phyloP scores from a whole-genome alignment of 2,329 filamentous ascomycete species.

The Calonectria hongkongensis region DNA sequence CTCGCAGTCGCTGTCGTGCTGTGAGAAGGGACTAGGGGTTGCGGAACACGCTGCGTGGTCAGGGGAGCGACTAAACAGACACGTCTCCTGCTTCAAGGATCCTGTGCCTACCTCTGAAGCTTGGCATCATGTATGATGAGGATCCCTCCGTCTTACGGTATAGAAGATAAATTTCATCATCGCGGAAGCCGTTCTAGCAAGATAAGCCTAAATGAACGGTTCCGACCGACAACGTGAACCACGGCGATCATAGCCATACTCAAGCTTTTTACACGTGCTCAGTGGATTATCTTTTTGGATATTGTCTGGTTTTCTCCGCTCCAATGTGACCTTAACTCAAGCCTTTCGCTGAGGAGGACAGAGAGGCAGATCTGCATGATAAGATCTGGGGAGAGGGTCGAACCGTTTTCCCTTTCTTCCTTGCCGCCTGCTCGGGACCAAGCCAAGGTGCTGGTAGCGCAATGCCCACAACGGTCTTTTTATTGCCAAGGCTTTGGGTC shows the following conservation, averaged over 20 bases:
- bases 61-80: conserved; percentile 11
- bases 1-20: conserved; percentile 11
- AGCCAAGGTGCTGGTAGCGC: conserved; percentile 20
- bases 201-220: conserved; percentile 34
- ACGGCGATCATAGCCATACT: conserved; percentile 33
- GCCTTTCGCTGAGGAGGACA: conserved; percentile 8
- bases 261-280: conserved; percentile 32
- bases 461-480: conserved; percentile 28
- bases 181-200: conserved; percentile 23
- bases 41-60: conserved; percentile 31
- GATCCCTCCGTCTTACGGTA: conserved; percentile 26
- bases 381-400: conserved; percentile 34
- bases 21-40: conserved; percentile 31
- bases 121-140: conserved; percentile 37
- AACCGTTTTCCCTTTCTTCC: conserved; percentile 19
- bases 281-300: conserved; percentile 20
- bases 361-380: conserved; percentile 18
- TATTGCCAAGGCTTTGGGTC: conserved; percentile 25
- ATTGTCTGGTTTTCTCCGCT: conserved; percentile 22
- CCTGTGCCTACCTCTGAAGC: conserved; percentile 23
- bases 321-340: conserved; percentile 16
- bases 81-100: conserved; percentile 2
- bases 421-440: conserved; percentile 24
- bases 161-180: conserved; percentile 29
- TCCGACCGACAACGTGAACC: conserved; percentile 31